These are phyloP conservation scores for Aurinia saxatilis DNA, from an alignment of 345 rosid species.

Conservation along the genomic window DNA sequence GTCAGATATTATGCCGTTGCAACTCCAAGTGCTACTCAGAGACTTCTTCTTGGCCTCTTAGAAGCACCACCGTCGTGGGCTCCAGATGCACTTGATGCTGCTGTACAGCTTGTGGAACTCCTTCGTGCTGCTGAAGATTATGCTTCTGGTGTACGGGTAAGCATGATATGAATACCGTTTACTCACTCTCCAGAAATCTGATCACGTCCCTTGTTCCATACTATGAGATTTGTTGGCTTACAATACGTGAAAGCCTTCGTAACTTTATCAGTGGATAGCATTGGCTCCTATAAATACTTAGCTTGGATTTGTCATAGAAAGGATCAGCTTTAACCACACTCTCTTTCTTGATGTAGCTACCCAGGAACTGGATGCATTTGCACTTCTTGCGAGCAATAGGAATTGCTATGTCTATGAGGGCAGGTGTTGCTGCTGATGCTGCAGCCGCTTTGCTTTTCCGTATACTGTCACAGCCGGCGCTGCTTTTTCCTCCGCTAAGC, in stretches of 20 bases:
- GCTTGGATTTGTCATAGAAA: background rate
- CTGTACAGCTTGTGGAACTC: constrained; percentile 98
- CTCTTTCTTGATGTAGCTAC: constrained; percentile 57
- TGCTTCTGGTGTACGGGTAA: constrained; percentile 90
- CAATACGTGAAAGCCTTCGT: background rate
- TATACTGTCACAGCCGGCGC: constrained; percentile 85
- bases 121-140: constrained; percentile 98
- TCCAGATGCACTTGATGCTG: constrained; percentile 99
- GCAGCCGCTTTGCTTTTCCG: constrained; percentile 98
- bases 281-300: background rate
- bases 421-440: constrained; percentile 96
- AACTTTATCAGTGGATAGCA: background rate
- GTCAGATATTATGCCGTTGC: constrained; percentile 91
- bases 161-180: constrained; percentile 14
- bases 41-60: constrained; percentile 93
- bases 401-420: constrained; percentile 98
- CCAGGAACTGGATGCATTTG: constrained; percentile 98
- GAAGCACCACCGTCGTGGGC: constrained; percentile 99
- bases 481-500: constrained; percentile 89
- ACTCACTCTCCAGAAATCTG: background rate
- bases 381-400: constrained; percentile 99
- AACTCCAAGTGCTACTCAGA: constrained; percentile 97
- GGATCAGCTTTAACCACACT: constrained; percentile 11
- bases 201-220: background rate
- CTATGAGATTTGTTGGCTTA: background rate